These are phyloP conservation scores for Jatropha curcas DNA, from an alignment of 345 rosid genomes.

Conservation along the genomic window DNA sequence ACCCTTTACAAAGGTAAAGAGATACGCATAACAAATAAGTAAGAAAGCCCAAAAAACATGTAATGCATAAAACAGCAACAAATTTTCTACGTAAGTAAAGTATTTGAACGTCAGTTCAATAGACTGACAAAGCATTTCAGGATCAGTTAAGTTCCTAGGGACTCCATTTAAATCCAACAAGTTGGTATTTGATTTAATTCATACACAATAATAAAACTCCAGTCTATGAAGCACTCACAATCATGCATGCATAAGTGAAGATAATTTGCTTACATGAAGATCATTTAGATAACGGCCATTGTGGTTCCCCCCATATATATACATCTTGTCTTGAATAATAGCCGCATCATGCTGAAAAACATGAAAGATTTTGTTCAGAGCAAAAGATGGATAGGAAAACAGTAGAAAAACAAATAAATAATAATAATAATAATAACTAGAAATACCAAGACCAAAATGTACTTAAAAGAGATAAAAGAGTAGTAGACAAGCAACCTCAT, in stretches of 20 bases:
- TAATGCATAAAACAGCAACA: background rate
- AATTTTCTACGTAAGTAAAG: background rate
- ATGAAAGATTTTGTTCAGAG: constrained; percentile 24
- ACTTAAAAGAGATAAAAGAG: constrained; percentile 18
- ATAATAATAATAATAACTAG: constrained; percentile 19
- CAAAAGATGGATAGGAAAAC: constrained; percentile 18
- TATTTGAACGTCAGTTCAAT: background rate
- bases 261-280: constrained; percentile 68
- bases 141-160: background rate
- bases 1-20: background rate
- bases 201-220: background rate
- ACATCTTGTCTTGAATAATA: constrained; percentile 90
- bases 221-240: background rate
- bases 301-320: constrained; percentile 92
- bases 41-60: background rate
- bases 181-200: background rate
- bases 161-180: background rate
- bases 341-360: constrained; percentile 88
- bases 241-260: background rate
- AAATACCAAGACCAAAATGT: background rate
- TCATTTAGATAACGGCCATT: constrained; percentile 97
- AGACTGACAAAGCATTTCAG: background rate
- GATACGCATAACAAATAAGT: background rate
- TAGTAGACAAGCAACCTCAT: constrained; percentile 55
- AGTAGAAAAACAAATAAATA: constrained; percentile 9